Evolutionary conservation across 148 eudicot species (phyloP), one percentile per base, ranked within the genome.

Genomic region (Pouteria glomerata): DNA sequence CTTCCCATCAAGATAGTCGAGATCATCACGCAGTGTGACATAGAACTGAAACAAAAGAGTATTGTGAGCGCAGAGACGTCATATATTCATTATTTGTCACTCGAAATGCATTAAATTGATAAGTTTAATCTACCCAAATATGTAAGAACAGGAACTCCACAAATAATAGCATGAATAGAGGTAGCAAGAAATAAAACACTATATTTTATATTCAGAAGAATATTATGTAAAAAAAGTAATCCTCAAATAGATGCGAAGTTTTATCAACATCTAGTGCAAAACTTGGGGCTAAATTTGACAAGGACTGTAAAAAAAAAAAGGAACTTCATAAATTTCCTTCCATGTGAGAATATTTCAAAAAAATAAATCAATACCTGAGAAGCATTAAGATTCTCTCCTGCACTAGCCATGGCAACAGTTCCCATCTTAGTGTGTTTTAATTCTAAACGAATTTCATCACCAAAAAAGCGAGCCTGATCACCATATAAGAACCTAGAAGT

Each of bases 341-440:
- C 75, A 24, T 47, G 3, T 15, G 41, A 75, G 62, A 58, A 45
- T 13, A 30, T 69, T 21, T 11, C 31, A 5, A 34, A 16, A 27
- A 1, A 64, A 29, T 58, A 12, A 67, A 21, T 18, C n/a, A 2
- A 27, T 77, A 93, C 98, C 96, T 94, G 98, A 48, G 97, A 91
- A 70, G 98, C 98, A 82, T 94, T 94, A 33, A 89, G 81, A 80
- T 91, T 75, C 84, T 94, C 88, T 66, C 98, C 98, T 68, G 83
- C 98, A 82, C 98, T 91, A 70, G 97, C 96, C 98, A 94, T 94
- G 51, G 98, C 91, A 73, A 94, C 82, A 7, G 93, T 94, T 45
- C 98, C 98, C 72, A 66, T 87, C 84, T 87, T 94, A 35, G 86
- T 64, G 83, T 94, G 98, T 80, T 93, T 93, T 47, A 87, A 53